Base-by-base conservation (phyloP, 345 rosid genomes). In the Populus tremula region DNA sequence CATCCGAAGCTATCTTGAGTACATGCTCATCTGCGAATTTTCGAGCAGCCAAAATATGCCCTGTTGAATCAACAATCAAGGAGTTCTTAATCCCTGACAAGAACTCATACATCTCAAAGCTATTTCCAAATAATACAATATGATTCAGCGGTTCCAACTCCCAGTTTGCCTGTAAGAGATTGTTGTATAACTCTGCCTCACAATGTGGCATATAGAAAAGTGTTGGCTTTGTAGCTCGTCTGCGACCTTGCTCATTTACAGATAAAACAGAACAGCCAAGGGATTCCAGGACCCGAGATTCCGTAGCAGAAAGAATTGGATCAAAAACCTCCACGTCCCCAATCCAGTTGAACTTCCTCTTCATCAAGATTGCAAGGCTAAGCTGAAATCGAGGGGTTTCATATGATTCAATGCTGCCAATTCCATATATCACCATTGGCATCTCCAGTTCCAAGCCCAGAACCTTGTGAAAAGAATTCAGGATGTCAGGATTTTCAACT, bases 131-230 rank as follows among this genome's bases (percentile, higher is more conserved):
- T 83, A 96, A 61, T 5, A 77, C 87, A 11, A 93, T 76, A 2
- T 43, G 81, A 33, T 87, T 87, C 83, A 96, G 80, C 17, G 75
- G 68, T 71, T 85, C 89, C 2, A 61, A 56, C n/a, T 80, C 82
- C 97, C 96, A 90, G 62, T 93, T 93, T 12, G 90, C 88, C 67
- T 88, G 87, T 76, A 92, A 71, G 17, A 96, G 92, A 82, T 93
- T 91, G 86, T 82, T 77, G 53, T 91, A 96, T 29, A 96, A 73
- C 85, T 72, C 91, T 18, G 92, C 97, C 59, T 93, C 98, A 43
- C 98, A 96, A 72, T 93, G 98, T 18, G 96, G 96, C 99, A 93
- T 93, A 82, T 84, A 93, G 84, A 96, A 93, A 56, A 93, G 87
- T 0, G 89, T 89, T 69, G 98, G 95, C 79, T 84, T 91, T 65